Evolutionary conservation across 108 stramenopile species (phyloP).

Genomic region (Schizochytrium sp.): DNA sequence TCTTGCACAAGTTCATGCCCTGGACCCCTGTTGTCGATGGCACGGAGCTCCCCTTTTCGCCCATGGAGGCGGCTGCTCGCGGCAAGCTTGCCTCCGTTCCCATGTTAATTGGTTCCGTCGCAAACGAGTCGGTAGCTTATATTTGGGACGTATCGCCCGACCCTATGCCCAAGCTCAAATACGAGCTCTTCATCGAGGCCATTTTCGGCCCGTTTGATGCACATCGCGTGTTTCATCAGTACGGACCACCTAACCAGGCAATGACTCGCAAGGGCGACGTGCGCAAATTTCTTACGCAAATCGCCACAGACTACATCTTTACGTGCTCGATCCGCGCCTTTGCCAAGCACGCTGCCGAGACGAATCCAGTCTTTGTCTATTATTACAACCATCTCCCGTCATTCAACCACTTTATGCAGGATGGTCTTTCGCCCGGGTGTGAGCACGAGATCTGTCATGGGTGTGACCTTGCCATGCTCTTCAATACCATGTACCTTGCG

Average conservation of each 20-base stretch:
- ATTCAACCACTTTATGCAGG: neutral
- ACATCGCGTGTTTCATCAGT: neutral
- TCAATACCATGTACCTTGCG: neutral
- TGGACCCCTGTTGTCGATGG: constrained; percentile 14
- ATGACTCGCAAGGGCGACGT: neutral
- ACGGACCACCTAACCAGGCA: neutral
- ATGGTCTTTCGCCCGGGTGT: neutral
- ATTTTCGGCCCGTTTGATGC: neutral
- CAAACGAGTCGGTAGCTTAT: constrained; percentile 4
- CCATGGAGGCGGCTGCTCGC: neutral
- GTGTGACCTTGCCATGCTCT: constrained; percentile 9
- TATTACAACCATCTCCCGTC: constrained; percentile 3
- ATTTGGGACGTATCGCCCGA: constrained; percentile 7
- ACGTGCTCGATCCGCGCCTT: neutral
- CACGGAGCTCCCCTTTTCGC: neutral
- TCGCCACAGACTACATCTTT: constrained; percentile 15
- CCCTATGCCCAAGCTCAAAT: neutral
- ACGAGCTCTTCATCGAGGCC: neutral
- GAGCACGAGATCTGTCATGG: constrained; percentile 4
- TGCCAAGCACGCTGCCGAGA: neutral
- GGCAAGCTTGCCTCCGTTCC: constrained; percentile 13
- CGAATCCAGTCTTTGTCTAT: neutral
- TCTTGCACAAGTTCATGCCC: constrained; percentile 9
- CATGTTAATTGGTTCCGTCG: neutral
- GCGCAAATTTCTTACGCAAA: neutral